A percentile compares a stretch with the other conserved stretches of the same genome.
phyloP scores from a whole-genome alignment of 2,329 filamentous ascomycete species.

The Magnaporthiopsis poae region DNA sequence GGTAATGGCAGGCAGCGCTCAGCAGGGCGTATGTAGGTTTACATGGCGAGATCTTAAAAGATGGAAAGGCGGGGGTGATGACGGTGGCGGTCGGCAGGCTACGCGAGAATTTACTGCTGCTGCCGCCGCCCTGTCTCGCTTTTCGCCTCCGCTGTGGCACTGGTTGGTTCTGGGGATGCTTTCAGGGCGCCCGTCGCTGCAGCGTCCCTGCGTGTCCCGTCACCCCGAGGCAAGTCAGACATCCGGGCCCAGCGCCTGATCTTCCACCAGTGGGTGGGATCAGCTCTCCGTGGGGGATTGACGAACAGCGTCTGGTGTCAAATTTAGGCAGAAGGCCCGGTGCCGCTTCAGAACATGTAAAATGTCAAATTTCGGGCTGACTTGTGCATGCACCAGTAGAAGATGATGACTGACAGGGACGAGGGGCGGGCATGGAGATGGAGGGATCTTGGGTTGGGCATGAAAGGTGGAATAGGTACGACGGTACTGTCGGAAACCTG shows the following conservation, averaged over 20 bases:
- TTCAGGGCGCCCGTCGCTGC: not conserved
- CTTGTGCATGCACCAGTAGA: not conserved
- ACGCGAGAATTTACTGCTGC: not conserved
- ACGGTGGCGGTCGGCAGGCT: not conserved
- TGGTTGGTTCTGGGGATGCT: not conserved
- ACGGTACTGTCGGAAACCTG: not conserved
- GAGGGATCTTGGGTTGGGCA: not conserved
- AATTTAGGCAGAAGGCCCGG: not conserved
- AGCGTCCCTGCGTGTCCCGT: not conserved
- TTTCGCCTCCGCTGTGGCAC: not conserved
- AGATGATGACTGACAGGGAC: not conserved
- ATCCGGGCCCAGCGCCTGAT: not conserved
- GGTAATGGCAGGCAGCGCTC: not conserved
- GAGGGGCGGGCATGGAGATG: not conserved
- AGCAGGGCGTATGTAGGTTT: not conserved
- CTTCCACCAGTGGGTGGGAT: not conserved
- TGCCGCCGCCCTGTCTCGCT: not conserved
- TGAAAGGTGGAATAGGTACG: not conserved
- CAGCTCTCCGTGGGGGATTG: not conserved
- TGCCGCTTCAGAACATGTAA: not conserved
- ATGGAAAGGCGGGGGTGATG: not conserved
- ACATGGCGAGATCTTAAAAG: not conserved
- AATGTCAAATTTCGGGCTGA: not conserved
- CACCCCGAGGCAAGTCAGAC: not conserved
- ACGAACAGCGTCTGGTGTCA: not conserved